phyloP scores from a whole-genome alignment of 306 rosid genomes.

The Quercus berberidifolia region DNA sequence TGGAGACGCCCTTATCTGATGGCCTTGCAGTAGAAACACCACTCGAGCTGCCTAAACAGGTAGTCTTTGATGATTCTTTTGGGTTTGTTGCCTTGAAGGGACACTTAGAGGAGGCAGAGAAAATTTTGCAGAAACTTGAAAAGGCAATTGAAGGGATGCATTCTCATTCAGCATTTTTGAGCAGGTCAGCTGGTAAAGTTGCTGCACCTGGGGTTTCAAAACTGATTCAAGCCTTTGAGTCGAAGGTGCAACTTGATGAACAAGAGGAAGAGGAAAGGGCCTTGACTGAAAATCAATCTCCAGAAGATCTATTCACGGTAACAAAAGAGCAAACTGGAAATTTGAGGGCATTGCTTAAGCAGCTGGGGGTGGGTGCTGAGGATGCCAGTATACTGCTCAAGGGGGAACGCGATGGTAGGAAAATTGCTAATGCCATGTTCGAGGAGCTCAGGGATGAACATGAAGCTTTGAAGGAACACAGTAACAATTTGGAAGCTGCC shows the following conservation, averaged over 20 bases:
- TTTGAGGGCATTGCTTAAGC: constrained; percentile 55
- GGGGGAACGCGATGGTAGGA: constrained; percentile 58
- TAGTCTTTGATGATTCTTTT: constrained; percentile 43
- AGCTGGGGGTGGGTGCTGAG: constrained; percentile 53
- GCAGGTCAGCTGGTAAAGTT: constrained; percentile 41
- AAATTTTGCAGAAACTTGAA: constrained; percentile 56
- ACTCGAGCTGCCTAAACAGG: constrained; percentile 32
- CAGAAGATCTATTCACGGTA: constrained; percentile 38
- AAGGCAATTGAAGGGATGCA: constrained; percentile 49
- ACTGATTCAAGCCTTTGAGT: constrained; percentile 87
- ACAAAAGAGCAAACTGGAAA: constrained; percentile 48
- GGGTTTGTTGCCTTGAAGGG: constrained; percentile 51
- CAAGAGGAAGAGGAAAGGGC: constrained; percentile 40
- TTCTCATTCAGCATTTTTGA: constrained; percentile 38
- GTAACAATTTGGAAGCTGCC: constrained; percentile 55
- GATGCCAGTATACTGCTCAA: constrained; percentile 48
- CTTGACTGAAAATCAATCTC: constrained; percentile 32
- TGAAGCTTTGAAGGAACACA: constrained; percentile 60
- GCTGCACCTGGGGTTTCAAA: constrained; percentile 62
- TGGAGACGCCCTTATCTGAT: constrained; percentile 18
- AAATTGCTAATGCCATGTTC: constrained; percentile 37
- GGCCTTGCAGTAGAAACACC: constrained; percentile 26
- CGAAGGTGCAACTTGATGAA: constrained; percentile 56
- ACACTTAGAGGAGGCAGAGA: constrained; percentile 56
- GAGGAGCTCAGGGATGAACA: constrained; percentile 44